Evolutionary conservation across 1,284 basidiomycete species (phyloP).

Genomic region (Naganishia sp.): DNA sequence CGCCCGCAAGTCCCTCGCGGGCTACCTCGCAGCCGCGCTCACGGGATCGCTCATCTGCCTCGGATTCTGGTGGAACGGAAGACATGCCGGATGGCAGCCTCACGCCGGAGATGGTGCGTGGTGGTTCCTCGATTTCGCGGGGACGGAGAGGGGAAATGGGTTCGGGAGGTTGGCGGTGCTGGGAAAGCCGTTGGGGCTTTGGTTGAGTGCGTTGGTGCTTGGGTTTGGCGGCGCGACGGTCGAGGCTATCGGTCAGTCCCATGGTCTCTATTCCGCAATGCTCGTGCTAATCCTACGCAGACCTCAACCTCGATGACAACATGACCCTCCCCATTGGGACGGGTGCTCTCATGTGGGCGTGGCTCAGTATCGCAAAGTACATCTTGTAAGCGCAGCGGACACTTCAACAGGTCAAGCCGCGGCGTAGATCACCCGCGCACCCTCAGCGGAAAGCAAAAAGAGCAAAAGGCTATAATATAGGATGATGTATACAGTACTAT

Average conservation of each 20-base stretch:
- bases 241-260: conserved; percentile 73
- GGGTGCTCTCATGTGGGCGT: conserved; percentile 72
- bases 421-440: background rate
- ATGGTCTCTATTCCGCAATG: background rate
- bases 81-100: conserved; percentile 21
- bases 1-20: conserved; percentile 65
- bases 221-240: conserved; percentile 78
- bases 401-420: conserved; percentile 12
- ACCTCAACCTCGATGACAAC: conserved; percentile 91
- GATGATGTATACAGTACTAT: background rate
- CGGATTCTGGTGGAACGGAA: conserved; percentile 42
- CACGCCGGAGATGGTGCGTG: conserved; percentile 37
- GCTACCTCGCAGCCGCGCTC: conserved; percentile 78
- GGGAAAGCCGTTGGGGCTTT: conserved; percentile 56
- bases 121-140: conserved; percentile 33
- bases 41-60: conserved; percentile 74
- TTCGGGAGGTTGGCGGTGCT: conserved; percentile 29
- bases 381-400: conserved; percentile 15
- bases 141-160: conserved; percentile 27
- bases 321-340: conserved; percentile 87
- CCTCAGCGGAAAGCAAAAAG: background rate
- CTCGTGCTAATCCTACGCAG: conserved; percentile 54
- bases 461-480: background rate
- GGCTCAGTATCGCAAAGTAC: conserved; percentile 41
- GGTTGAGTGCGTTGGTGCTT: conserved; percentile 63